Evolutionary conservation across 2,329 filamentous ascomycete genomes (phyloP), one percentile per base, ranked within the genome.

Genomic region (Nemania sp.): DNA sequence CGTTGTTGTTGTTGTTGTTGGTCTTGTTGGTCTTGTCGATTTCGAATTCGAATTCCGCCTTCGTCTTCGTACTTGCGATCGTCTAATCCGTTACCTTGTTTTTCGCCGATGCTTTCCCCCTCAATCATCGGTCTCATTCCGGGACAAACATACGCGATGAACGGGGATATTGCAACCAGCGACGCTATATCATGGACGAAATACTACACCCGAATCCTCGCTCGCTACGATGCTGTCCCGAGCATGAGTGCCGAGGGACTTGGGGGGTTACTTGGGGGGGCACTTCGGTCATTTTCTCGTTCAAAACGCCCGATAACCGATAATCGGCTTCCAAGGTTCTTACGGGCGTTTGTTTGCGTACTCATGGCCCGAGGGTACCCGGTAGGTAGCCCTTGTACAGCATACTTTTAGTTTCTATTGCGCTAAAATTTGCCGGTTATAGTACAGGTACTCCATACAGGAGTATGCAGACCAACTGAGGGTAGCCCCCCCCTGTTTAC

Each of bases 131-230:
- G 38, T 26, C 35, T 57, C 45, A 38, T 35, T 15, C 20, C 27
- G 47, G n/a, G 26, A 11, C 43, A n/a, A 24, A 8, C 55, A 60
- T 38, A 51, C 43, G 57, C 41, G 52, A 22, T 38, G n/a, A 24
- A 22, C 52, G 43, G 52, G n/a, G 49, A 55, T 66, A 59, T 55
- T 47, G 29, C 29, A 68, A 66, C 24, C 26, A 38, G 24, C 62
- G 62, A 51, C 26, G 20, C 49, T n/a, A 35, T 55, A 55, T 61
- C 57, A 63, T 70, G 66, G 66, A 43, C 41, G 45, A 65, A 65
- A 65, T 51, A 64, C 64, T 54, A 65, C 41, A 26, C 32, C 63
- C 63, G 64, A 69, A 41, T 7, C 29, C 29, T 51, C 47, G 47
- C 47, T 57, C 58, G 54, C 56, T 62, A 24, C 20, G 35, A 69